Conservation (phyloP, 208 protist species). For the Crithidia sp. region DNA sequence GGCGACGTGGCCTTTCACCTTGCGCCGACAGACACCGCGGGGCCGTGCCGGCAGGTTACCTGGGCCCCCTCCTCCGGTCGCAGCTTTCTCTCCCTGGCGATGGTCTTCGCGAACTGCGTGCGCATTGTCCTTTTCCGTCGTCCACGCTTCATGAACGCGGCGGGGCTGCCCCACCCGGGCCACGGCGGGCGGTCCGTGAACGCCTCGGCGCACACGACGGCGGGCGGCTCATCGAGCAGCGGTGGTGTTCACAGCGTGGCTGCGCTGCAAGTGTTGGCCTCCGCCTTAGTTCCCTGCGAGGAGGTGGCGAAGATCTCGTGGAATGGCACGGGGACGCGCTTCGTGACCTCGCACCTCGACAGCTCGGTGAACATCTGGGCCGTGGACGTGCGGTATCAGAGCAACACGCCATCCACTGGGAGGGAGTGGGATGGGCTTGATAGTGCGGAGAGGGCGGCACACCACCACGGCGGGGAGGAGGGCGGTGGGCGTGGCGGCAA, state of each 20-base stretch:
- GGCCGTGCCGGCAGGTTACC: conserved; percentile 53
- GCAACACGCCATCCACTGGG: too few relatives aligned
- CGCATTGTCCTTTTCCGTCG: conserved; percentile 71
- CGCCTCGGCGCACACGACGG: background rate
- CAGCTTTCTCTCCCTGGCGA: conserved; percentile 80
- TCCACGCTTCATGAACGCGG: conserved; percentile 39
- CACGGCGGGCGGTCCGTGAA: background rate
- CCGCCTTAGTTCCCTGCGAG: conserved; percentile 45
- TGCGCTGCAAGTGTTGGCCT: conserved; percentile 53
- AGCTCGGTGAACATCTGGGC: conserved; percentile 74
- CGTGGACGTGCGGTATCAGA: conserved; percentile 54
- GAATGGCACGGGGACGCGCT: conserved; percentile 82
- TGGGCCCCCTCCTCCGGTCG: conserved; percentile 80
- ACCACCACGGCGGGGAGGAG: too few relatives aligned
- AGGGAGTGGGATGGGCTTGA: too few relatives aligned
- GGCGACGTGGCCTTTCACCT: conserved; percentile 38
- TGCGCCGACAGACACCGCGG: conserved; percentile 1
- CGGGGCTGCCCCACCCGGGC: conserved; percentile 26
- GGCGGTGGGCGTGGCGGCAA: conserved; percentile 4
- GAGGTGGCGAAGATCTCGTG: conserved; percentile 77
- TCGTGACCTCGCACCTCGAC: conserved; percentile 82
- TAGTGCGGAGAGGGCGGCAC: too few relatives aligned
- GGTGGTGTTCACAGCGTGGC: background rate
- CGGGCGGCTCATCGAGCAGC: too few relatives aligned
- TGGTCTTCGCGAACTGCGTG: conserved; percentile 53